Evolutionary conservation across 768 basidiomycete species (phyloP).

Genomic region (Boletus insuetus): DNA sequence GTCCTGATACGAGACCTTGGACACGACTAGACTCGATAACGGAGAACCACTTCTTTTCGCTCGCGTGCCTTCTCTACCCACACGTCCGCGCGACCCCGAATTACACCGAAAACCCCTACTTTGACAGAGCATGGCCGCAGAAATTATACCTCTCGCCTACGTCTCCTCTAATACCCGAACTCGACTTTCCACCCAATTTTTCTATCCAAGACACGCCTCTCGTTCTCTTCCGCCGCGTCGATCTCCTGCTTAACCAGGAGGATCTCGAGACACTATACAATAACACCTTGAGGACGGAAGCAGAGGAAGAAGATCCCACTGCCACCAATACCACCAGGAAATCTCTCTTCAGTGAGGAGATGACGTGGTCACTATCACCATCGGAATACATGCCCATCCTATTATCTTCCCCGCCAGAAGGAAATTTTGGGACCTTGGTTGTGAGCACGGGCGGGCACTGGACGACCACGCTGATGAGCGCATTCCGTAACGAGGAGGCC

Average conservation of each 20-base stretch:
- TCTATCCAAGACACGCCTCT: slow-evolving; percentile 57
- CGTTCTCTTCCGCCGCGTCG: slow-evolving; percentile 62
- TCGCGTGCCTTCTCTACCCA: slow-evolving; percentile 64
- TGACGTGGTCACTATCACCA: slow-evolving; percentile 51
- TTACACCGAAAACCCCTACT: slow-evolving; percentile 51
- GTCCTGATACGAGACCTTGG: slow-evolving; percentile 2
- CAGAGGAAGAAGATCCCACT: slow-evolving; percentile 10
- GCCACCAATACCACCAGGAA: slow-evolving; percentile 26
- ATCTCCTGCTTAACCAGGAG: slow-evolving; percentile 49
- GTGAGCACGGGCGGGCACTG: slow-evolving; percentile 69
- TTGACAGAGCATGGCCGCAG: slow-evolving; percentile 65
- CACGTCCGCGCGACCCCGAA: slow-evolving; percentile 66
- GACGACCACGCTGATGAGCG: slow-evolving; percentile 56
- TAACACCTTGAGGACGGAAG: slow-evolving; percentile 17
- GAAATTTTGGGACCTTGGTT: slow-evolving; percentile 59
- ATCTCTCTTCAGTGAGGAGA: slow-evolving; percentile 54
- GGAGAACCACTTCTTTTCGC: slow-evolving; percentile 72
- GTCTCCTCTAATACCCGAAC: slow-evolving; percentile 36
- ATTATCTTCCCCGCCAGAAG: slow-evolving; percentile 41
- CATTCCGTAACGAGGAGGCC: slow-evolving; percentile 33
- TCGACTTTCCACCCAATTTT: slow-evolving; percentile 51
- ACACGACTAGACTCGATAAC: slow-evolving; percentile 55
- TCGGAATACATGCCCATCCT: slow-evolving; percentile 53
- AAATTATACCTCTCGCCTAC: slow-evolving; percentile 57
- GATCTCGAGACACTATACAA: slow-evolving; percentile 49